Evolutionary conservation across 2,329 filamentous ascomycete species (phyloP).

Genomic region (Xylaria sp.): DNA sequence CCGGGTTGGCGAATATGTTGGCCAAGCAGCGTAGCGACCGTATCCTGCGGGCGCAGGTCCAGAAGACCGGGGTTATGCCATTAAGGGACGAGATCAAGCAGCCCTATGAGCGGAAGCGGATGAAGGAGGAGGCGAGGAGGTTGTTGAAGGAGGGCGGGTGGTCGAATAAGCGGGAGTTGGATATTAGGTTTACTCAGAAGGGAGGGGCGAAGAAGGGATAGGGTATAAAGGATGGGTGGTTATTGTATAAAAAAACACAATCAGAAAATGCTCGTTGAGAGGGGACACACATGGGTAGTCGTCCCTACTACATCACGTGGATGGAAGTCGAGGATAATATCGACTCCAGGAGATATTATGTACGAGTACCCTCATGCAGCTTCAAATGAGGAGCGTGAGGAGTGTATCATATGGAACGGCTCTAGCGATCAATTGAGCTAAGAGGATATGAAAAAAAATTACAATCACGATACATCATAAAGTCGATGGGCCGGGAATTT

Average conservation of each 20-base stretch:
- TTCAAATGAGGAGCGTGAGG: slow-evolving; percentile 19
- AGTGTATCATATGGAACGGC: slow-evolving; percentile 16
- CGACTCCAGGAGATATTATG: slow-evolving; percentile 8
- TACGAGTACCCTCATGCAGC: slow-evolving; percentile 23
- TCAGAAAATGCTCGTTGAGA: not conserved
- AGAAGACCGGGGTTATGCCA: slow-evolving; percentile 50
- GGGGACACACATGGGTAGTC: not conserved
- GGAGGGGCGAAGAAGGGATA: slow-evolving; percentile 25
- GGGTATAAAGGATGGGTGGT: not conserved
- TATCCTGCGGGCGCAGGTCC: not conserved
- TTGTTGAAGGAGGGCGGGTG: slow-evolving; percentile 71
- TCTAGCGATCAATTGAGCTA: not conserved
- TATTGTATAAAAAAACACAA: not conserved
- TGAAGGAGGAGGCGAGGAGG: slow-evolving; percentile 68
- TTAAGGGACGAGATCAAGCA: slow-evolving; percentile 54
- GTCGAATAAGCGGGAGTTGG: slow-evolving; percentile 60
- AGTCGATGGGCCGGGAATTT: not conserved
- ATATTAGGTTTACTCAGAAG: slow-evolving; percentile 48
- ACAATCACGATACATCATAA: not conserved
- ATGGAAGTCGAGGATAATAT: not conserved
- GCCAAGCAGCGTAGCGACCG: slow-evolving; percentile 44
- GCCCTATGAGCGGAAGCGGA: slow-evolving; percentile 54
- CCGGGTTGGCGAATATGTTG: slow-evolving; percentile 53
- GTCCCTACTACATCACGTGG: not conserved
- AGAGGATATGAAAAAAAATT: not conserved